Evolutionary conservation across 345 rosid genomes (phyloP).

Genomic region (Arabis alpina): DNA sequence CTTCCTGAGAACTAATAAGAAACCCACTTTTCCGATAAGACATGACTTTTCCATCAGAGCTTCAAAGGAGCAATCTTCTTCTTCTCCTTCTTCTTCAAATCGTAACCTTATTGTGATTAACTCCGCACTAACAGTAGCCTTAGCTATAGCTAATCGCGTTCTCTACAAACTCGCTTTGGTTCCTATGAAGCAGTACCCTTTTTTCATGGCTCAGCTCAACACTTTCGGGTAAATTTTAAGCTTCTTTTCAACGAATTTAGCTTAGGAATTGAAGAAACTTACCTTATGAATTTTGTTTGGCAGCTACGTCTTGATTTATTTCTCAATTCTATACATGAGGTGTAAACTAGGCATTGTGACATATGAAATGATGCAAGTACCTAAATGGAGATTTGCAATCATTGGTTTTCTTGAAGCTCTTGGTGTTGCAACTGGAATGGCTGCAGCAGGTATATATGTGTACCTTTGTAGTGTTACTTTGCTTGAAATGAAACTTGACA

Average conservation of each 20-base stretch:
- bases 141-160: slow-evolving; percentile 86
- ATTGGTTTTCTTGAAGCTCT: slow-evolving; percentile 83
- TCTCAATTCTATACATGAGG: slow-evolving; percentile 59
- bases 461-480: background rate
- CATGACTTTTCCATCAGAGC: slow-evolving; percentile 44
- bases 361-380: slow-evolving; percentile 69
- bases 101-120: slow-evolving; percentile 43
- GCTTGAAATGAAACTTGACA: background rate
- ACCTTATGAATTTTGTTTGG: background rate
- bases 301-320: slow-evolving; percentile 79
- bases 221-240: slow-evolving; percentile 64
- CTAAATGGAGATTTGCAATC: slow-evolving; percentile 67
- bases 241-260: background rate
- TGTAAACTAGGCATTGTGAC: slow-evolving; percentile 72
- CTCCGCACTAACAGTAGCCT: slow-evolving; percentile 53
- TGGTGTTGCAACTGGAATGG: slow-evolving; percentile 82
- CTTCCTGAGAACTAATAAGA: slow-evolving; percentile 18
- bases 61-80: slow-evolving; percentile 27
- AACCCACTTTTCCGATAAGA: slow-evolving; percentile 24
- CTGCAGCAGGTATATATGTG: slow-evolving; percentile 67
- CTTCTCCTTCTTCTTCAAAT: slow-evolving; percentile 26
- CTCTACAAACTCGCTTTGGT: slow-evolving; percentile 95
- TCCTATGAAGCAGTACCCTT: slow-evolving; percentile 85
- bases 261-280: background rate
- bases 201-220: slow-evolving; percentile 83